phyloP scores from a whole-genome alignment of 805 yeast species.

The Clavispora phyllophila region DNA sequence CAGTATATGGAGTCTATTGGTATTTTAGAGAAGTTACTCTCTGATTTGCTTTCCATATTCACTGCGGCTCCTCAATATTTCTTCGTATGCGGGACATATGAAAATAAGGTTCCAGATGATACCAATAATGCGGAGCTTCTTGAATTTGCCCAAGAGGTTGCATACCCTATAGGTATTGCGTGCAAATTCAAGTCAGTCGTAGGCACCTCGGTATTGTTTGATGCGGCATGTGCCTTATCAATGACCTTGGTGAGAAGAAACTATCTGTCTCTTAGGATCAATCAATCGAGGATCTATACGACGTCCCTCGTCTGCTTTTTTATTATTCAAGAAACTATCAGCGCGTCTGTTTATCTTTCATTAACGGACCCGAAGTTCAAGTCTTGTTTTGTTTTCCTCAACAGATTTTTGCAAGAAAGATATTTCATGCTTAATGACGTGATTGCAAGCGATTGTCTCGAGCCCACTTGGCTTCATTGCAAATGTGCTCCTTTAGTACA shows the following conservation, averaged over 20 bases:
- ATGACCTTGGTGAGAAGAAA: constrained; percentile 23
- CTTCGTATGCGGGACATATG: constrained; percentile 16
- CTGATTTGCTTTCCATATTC: constrained; percentile 30
- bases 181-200: constrained; percentile 13
- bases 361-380: constrained; percentile 34
- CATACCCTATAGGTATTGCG: constrained; percentile 23
- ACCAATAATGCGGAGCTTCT: constrained; percentile 9
- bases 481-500: constrained; percentile 26
- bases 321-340: not conserved
- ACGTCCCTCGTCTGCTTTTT: constrained; percentile 33
- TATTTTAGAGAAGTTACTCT: constrained; percentile 23
- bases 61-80: constrained; percentile 24
- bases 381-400: constrained; percentile 30
- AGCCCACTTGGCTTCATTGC: constrained; percentile 5
- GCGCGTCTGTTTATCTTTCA: constrained; percentile 12
- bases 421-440: constrained; percentile 9
- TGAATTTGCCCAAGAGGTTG: constrained; percentile 21
- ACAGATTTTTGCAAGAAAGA: constrained; percentile 27
- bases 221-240: constrained; percentile 30
- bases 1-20: not conserved
- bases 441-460: not conserved
- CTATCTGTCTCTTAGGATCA: not conserved
- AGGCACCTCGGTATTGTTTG: constrained; percentile 21
- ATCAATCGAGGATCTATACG: constrained; percentile 17
- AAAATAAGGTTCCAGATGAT: constrained; percentile 2